Evolutionary conservation across 352 stramenopile species (phyloP), one percentile per base, ranked within the genome.

Genomic region (Hyaloperonospora arabidopsidis): DNA sequence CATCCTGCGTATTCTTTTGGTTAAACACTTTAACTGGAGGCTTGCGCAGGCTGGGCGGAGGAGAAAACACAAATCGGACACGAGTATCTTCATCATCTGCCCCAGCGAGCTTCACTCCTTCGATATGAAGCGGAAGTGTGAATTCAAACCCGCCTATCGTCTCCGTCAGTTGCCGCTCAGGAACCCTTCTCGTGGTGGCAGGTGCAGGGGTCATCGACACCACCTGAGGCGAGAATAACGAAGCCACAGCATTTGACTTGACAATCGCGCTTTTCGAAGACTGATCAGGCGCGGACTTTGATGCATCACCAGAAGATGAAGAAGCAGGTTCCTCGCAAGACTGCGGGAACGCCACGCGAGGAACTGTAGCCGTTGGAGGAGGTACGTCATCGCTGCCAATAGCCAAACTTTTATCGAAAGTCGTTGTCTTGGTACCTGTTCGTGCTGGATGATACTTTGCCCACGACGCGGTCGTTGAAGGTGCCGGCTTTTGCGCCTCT

Each of bases 401-500:
- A 36, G 64, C 46, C 35, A 68, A 67, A 25, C 52, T 61, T 35
- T 73, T 59, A 0, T 58, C 49, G 12, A 61, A 14, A 14, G 14
- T 49, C 10, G 58, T 55, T 23, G 23, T 61, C 8, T 72, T 38
- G 17, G 68, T 57, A 3, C 84, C 70, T 7, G 67, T 56, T 19
- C 89, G 19, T 5, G 84, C 74, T 10, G 91, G 56, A n/a, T 91
- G 75, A 51, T 90, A 89, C 51, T 93, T 94, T 0, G 79, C 78
- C 84, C 84, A 94, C 11, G 82, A 91, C 60, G 89, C 57, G 23
- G 82, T 88, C 25, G 78, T 89, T 11, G 77, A 86, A 13, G 79
- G 78, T 19, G 74, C 86, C 12, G 84, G 84, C 46, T 92, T 89
- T 45, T 76, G 71, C 0, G 75, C 66, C 60, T 91, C 79, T 25